A percentile compares a stretch with the other conserved stretches of the same genome.
phyloP scores from a whole-genome alignment of 306 rosid species.

The Citrullus mucosospermus region DNA sequence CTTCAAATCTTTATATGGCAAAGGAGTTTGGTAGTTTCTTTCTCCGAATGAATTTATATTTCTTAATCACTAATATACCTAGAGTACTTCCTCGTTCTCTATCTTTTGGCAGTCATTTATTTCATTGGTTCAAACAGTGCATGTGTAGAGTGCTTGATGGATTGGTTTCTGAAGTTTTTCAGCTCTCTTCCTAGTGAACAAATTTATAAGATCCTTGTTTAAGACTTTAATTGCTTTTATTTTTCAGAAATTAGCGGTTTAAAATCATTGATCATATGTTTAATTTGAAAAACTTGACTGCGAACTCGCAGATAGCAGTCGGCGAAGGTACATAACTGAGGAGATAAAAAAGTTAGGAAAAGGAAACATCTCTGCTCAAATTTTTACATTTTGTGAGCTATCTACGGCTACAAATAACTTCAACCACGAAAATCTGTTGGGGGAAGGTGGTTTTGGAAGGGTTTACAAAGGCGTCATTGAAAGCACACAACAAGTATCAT shows the following conservation, averaged over 20 bases:
- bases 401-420: conserved; percentile 64
- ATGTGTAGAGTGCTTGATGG: neutral
- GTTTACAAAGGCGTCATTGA: conserved; percentile 61
- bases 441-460: conserved; percentile 93
- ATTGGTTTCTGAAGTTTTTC: neutral
- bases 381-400: conserved; percentile 45
- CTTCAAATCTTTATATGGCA: neutral
- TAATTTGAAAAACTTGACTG: neutral
- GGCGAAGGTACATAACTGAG: conserved; percentile 34
- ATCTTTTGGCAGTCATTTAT: neutral
- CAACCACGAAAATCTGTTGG: conserved; percentile 43
- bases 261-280: neutral
- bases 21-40: neutral
- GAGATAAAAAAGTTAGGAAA: conserved; percentile 51
- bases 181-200: neutral
- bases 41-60: neutral
- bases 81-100: neutral
- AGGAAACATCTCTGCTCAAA: conserved; percentile 52
- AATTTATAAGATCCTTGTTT: neutral
- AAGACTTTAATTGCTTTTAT: neutral
- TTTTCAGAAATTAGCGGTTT: neutral
- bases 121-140: neutral
- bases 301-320: conserved; percentile 28
- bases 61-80: neutral
- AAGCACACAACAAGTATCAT: conserved; percentile 37